phyloP scores from a whole-genome alignment of 2,329 filamentous ascomycete genomes.

The Verticillium isaacii region DNA sequence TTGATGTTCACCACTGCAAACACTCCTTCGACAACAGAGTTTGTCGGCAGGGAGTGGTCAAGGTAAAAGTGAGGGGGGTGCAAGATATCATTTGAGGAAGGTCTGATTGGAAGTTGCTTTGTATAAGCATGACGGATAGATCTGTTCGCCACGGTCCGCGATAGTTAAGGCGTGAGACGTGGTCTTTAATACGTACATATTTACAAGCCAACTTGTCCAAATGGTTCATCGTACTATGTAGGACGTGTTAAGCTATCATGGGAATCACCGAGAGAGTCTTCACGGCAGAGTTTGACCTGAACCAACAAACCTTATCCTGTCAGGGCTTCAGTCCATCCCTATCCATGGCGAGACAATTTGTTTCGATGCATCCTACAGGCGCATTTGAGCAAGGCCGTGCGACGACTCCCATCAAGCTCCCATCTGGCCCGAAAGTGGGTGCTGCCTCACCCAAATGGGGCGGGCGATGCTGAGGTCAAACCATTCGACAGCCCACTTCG shows the following conservation, averaged over 20 bases:
- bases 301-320: no score
- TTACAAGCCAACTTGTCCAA: not conserved
- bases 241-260: no score
- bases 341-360: no score
- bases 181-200: not conserved
- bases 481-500: not conserved
- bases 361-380: no score
- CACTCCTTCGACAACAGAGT: not conserved
- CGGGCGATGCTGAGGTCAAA: not conserved
- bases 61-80: not conserved
- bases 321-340: no score
- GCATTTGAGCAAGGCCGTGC: no score
- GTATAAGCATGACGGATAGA: not conserved
- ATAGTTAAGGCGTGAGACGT: not conserved
- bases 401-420: no score
- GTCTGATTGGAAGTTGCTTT: not conserved
- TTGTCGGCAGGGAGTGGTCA: not conserved
- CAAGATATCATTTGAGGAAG: not conserved
- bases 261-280: no score
- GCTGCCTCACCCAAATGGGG: not conserved
- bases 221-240: no score
- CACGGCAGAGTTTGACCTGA: no score
- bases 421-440: not conserved
- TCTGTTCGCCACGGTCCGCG: not conserved
- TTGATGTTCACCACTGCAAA: not conserved